Conservation (phyloP, 2,329 filamentous ascomycete species). For the Zelopaecilomyces penicillatus region DNA sequence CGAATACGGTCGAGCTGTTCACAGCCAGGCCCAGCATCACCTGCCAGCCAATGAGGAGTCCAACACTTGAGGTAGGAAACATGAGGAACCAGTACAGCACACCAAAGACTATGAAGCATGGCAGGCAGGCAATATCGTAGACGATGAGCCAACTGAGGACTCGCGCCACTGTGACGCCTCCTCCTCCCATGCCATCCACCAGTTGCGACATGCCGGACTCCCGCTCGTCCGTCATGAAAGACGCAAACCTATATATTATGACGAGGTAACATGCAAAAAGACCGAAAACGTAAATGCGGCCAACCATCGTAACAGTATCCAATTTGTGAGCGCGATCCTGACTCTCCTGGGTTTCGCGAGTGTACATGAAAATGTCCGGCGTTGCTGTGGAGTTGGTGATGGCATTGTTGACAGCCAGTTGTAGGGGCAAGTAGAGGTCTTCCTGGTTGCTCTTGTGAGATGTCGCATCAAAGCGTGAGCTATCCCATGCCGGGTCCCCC, state of each 20-base stretch:
- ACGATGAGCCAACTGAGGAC: constrained; percentile 19
- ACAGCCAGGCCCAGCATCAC: constrained; percentile 40
- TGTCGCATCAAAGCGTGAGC: constrained; percentile 40
- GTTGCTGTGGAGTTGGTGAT: constrained; percentile 17
- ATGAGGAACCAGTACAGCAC: constrained; percentile 22
- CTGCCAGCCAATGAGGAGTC: constrained; percentile 34
- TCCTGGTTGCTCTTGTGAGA: constrained; percentile 19
- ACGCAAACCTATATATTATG: constrained; percentile 13
- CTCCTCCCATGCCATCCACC: constrained; percentile 37
- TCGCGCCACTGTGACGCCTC: constrained; percentile 13
- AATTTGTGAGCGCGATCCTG: constrained; percentile 1
- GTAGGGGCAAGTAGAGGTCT: constrained; percentile 17
- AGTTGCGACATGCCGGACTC: constrained; percentile 23
- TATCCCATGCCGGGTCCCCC: constrained; percentile 18
- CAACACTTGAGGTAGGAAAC: constrained; percentile 20
- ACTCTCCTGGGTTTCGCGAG: constrained; percentile 4
- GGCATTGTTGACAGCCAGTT: constrained; percentile 26
- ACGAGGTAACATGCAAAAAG: constrained; percentile 15
- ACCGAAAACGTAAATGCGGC: constrained; percentile 15
- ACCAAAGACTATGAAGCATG: constrained; percentile 31
- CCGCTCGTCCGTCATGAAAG: constrained; percentile 20
- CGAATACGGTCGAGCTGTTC: constrained; percentile 58
- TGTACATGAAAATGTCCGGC: constrained; percentile 15
- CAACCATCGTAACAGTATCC: constrained; percentile 7
- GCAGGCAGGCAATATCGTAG: constrained; percentile 23